phyloP scores from a whole-genome alignment of 192 early-diverging fungal species.

The Phycomyces nitens region DNA sequence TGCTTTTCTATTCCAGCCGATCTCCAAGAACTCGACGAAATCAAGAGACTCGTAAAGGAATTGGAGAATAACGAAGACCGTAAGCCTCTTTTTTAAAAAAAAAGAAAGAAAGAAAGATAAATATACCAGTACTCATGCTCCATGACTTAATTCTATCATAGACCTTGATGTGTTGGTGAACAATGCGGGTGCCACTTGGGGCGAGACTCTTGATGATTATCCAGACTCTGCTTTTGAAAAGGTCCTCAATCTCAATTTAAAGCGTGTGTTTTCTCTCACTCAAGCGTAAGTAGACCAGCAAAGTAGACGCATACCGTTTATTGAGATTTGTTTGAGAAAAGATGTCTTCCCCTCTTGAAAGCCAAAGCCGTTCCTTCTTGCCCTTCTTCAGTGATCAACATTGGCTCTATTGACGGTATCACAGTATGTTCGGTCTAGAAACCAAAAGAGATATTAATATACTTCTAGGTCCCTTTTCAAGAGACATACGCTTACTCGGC shows the following conservation, averaged over 20 bases:
- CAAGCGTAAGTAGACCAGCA: slow-evolving; percentile 42
- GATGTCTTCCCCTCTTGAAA: slow-evolving; percentile 63
- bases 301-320: background rate
- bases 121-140: background rate
- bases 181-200: slow-evolving; percentile 69
- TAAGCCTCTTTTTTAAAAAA: slow-evolving; percentile 21
- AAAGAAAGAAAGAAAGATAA: background rate
- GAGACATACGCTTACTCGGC: slow-evolving; percentile 72
- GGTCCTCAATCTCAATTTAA: slow-evolving; percentile 82
- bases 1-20: slow-evolving; percentile 72
- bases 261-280: slow-evolving; percentile 74
- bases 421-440: slow-evolving; percentile 7
- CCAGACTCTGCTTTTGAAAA: slow-evolving; percentile 65
- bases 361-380: slow-evolving; percentile 44
- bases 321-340: slow-evolving; percentile 3
- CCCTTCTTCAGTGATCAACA: slow-evolving; percentile 82
- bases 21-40: slow-evolving; percentile 56
- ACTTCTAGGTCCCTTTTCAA: slow-evolving; percentile 17
- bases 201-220: slow-evolving; percentile 46
- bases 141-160: background rate
- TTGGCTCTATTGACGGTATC: slow-evolving; percentile 65
- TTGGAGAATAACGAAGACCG: slow-evolving; percentile 57
- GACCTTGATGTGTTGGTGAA: slow-evolving; percentile 86
- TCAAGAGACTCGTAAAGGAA: slow-evolving; percentile 51
- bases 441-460: background rate